Percentiles rank a stretch among this genome's conserved stretches.
Evolutionary conservation across 73 alveolate species (phyloP).

Genomic region (Paramecium tetraurelia): DNA sequence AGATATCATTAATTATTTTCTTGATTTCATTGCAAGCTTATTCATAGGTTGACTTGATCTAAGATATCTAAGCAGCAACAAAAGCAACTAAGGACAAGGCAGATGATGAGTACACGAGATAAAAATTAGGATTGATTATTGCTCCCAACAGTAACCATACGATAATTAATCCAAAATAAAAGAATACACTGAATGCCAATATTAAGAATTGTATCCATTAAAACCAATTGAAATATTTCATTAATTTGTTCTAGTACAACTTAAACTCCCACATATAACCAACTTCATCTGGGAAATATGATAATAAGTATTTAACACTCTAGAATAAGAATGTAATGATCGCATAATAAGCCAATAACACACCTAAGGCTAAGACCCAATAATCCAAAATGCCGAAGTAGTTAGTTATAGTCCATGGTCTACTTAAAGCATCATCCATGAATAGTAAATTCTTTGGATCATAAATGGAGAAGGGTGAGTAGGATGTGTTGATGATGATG

Average conservation of each 20-base stretch:
- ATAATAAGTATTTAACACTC: not conserved
- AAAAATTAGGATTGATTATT: not conserved
- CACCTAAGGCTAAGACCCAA: conserved; percentile 4
- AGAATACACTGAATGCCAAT: not conserved
- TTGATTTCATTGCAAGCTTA: not conserved
- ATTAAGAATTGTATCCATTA: not conserved
- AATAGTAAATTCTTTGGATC: conserved; percentile 2
- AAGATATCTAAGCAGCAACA: not conserved
- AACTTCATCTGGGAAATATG: conserved; percentile 23
- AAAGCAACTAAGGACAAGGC: not conserved
- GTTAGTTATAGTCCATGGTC: conserved; percentile 32
- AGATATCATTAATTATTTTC: not conserved
- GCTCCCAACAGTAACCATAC: conserved; percentile 39
- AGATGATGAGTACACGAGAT: not conserved
- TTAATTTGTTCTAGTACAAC: not conserved
- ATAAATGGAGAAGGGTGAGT: conserved; percentile 26
- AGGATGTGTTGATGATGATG: not conserved
- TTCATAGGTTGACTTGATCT: not conserved
- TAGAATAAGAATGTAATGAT: not conserved
- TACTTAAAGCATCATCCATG: not conserved
- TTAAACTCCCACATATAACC: conserved; percentile 16
- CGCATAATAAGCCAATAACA: conserved; percentile 4
- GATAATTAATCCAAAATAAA: not conserved
- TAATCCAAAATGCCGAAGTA: not conserved
- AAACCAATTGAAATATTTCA: conserved; percentile 13